Percentiles rank a stretch among this genome's conserved stretches.
Conservation (phyloP, 257 asterid genomes). For the Capsicum pubescens region DNA sequence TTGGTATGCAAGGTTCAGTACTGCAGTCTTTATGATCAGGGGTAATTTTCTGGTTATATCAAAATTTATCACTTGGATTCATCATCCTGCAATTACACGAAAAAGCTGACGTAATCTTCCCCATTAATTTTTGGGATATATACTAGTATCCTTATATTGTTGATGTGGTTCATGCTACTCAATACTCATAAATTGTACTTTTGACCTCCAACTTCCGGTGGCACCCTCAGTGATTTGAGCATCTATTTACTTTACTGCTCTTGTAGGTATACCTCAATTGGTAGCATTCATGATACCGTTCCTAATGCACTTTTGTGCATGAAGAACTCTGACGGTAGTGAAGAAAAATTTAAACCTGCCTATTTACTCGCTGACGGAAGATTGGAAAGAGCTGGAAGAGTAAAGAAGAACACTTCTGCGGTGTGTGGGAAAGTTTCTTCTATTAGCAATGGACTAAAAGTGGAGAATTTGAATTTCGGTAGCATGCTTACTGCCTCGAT, state of each 20-base stretch:
- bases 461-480: constrained; percentile 45
- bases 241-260: constrained; percentile 27
- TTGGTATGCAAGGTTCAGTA: constrained; percentile 86
- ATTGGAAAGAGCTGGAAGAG: constrained; percentile 94
- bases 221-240: not conserved
- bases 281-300: constrained; percentile 94
- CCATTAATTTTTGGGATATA: not conserved
- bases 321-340: constrained; percentile 46
- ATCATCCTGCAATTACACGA: not conserved
- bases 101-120: not conserved
- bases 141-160: not conserved
- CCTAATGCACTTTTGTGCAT: constrained; percentile 71
- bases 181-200: not conserved
- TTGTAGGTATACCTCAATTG: constrained; percentile 91
- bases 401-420: constrained; percentile 56
- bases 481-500: constrained; percentile 67
- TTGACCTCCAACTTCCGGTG: not conserved
- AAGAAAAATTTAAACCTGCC: constrained; percentile 77
- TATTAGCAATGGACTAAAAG: constrained; percentile 59
- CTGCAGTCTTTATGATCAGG: constrained; percentile 95
- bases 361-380: constrained; percentile 89
- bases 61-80: constrained; percentile 27
- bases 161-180: not conserved
- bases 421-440: constrained; percentile 42
- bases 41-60: constrained; percentile 53